These are phyloP conservation scores for Cytospora mali DNA, from an alignment of 2,329 filamentous ascomycete genomes.

Conservation along the genomic window DNA sequence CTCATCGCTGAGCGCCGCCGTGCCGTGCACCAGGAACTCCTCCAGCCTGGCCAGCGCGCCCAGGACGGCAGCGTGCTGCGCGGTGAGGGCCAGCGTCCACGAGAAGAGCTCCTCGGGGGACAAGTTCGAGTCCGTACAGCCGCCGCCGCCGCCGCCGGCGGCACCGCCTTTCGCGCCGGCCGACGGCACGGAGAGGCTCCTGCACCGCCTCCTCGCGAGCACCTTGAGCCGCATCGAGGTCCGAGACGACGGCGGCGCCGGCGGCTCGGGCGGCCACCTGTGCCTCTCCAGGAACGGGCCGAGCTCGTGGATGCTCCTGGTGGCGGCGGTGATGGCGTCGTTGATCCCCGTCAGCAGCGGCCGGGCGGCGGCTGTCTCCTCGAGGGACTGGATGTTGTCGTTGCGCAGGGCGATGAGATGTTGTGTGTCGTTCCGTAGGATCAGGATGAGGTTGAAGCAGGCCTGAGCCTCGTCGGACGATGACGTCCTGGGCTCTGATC, in stretches of 20 bases:
- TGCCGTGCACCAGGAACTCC: conserved; percentile 20
- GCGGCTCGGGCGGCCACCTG: conserved; percentile 17
- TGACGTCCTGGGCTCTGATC: conserved; percentile 14
- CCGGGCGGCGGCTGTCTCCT: conserved; percentile 6
- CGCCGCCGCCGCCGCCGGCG: background rate
- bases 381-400: conserved; percentile 18
- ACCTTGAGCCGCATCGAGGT: conserved; percentile 9
- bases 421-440: conserved; percentile 26
- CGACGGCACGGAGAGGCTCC: conserved; percentile 5
- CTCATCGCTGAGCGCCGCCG: conserved; percentile 24
- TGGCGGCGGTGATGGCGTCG: conserved; percentile 24
- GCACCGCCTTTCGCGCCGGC: background rate
- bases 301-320: conserved; percentile 23
- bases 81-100: conserved; percentile 26
- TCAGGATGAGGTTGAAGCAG: conserved; percentile 26
- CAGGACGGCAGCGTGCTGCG: conserved; percentile 24
- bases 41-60: conserved; percentile 18
- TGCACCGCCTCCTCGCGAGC: conserved; percentile 16
- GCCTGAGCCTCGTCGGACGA: conserved; percentile 25
- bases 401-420: conserved; percentile 26
- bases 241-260: background rate
- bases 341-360: conserved; percentile 23
- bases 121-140: background rate
- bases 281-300: conserved; percentile 26
- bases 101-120: conserved; percentile 24